These are phyloP conservation scores for Bipolaris zeicola DNA, from an alignment of 2,329 filamentous ascomycete genomes.

Conservation along the genomic window DNA sequence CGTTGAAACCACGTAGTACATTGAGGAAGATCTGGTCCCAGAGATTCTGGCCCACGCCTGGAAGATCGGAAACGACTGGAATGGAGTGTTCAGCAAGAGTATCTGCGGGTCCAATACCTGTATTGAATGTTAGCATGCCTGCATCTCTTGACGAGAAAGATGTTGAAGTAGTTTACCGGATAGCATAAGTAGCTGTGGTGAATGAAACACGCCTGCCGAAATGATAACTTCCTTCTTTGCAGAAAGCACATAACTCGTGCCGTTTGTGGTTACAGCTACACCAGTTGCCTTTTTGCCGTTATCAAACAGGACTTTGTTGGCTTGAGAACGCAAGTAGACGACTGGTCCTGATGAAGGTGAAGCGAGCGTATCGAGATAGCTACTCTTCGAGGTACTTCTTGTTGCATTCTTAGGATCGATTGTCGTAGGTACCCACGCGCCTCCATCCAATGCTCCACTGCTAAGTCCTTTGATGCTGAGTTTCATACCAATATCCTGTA, in stretches of 20 bases:
- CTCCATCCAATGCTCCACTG: slow-evolving; percentile 30
- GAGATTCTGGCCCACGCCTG: slow-evolving; percentile 37
- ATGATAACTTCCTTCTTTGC: slow-evolving; percentile 52
- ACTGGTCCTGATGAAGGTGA: slow-evolving; percentile 8
- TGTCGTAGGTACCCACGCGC: slow-evolving; percentile 33
- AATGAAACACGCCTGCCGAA: slow-evolving; percentile 50
- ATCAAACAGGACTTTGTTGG: slow-evolving; percentile 25
- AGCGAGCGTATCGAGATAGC: slow-evolving; percentile 20
- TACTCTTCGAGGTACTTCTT: slow-evolving; percentile 28
- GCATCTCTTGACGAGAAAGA: not conserved
- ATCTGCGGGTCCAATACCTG: slow-evolving; percentile 45
- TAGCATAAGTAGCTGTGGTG: slow-evolving; percentile 47
- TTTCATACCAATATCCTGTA: slow-evolving; percentile 29
- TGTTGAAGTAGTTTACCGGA: slow-evolving; percentile 25
- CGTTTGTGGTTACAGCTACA: slow-evolving; percentile 37
- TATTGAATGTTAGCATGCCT: not conserved
- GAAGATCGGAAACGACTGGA: slow-evolving; percentile 24
- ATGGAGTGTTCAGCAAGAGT: slow-evolving; percentile 26
- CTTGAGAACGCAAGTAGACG: slow-evolving; percentile 21
- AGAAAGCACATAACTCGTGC: slow-evolving; percentile 14
- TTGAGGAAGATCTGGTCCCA: slow-evolving; percentile 33
- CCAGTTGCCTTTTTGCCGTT: slow-evolving; percentile 25
- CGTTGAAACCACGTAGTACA: slow-evolving; percentile 21
- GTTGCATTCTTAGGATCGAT: slow-evolving; percentile 35
- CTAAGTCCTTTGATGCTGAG: slow-evolving; percentile 26